Base-by-base conservation (phyloP, 441 rosid species). In the Hura crepitans region DNA sequence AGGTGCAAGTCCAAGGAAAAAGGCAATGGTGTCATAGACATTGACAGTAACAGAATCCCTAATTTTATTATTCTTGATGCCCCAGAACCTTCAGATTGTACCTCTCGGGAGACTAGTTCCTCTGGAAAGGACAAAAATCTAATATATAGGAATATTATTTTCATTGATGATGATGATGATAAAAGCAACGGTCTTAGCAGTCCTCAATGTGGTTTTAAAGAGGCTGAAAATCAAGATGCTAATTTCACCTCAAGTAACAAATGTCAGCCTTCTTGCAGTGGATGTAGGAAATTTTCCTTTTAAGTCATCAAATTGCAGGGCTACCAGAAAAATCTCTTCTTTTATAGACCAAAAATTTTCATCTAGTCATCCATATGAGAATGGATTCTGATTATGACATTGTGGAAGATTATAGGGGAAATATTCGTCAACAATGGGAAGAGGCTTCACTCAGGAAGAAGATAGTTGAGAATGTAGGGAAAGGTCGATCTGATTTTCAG, bases 331-430 rank as follows among this genome's bases (percentile, higher is more conserved):
- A 23, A 12, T 9, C 13, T 37, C 55, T 8, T 66, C 67, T 18
- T 12, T 25, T 28, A 50, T 33, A 47, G 42, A 23, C 17, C 55
- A 20, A 23, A 39, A 46, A 3, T 20, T 30, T 17, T 37, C 60
- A 15, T 56, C 67, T n/a, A 10, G 30, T 18, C 6, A 25, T 37
- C 61, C 63, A 3, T 18, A 0, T 54, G 60, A 62, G 25, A 56
- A 63, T 55, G 69, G 62, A 69, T 56, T 74, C 65, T 37, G 77
- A 74, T 61, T 51, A 73, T 74, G 69, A 69, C 31, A 62, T 74
- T 23, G 46, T 42, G 69, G 73, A 69, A 63, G 73, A 69, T 74
- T 25, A 25, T 56, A 14, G 5, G 31, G 73, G 70, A 46, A 55
- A 63, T 50, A 64, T 69, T 35, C 70, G 77, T 57, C 59, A 46